phyloP scores from a whole-genome alignment of 352 stramenopile species.

The Globisporangium middletonii region DNA sequence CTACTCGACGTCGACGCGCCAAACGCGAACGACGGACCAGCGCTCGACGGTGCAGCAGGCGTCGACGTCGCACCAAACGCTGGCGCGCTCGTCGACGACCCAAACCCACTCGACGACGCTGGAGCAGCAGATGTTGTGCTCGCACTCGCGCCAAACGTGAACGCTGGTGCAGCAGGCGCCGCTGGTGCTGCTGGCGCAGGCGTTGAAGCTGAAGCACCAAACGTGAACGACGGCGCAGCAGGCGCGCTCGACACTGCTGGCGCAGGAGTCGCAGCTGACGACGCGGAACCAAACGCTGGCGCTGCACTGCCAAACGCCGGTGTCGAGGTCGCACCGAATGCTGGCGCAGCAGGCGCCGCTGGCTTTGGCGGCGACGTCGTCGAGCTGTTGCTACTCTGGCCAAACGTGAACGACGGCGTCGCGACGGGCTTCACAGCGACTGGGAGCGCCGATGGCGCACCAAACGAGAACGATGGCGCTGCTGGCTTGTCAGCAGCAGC shows the following conservation, averaged over 20 bases:
- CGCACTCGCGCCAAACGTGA: conserved; percentile 14
- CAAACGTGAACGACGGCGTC: conserved; percentile 13
- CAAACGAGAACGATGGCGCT: conserved; percentile 7
- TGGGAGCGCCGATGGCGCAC: not conserved
- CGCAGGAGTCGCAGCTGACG: conserved; percentile 8
- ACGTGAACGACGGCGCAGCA: conserved; percentile 16
- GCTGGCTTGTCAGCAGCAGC: not conserved
- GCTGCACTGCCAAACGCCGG: conserved; percentile 1
- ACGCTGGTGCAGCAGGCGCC: conserved; percentile 1
- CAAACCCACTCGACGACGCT: conserved; percentile 12
- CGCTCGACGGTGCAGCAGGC: not conserved
- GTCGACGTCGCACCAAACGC: conserved; percentile 12
- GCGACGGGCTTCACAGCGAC: conserved; percentile 15
- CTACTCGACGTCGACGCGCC: conserved; percentile 13
- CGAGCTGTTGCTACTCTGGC: not conserved
- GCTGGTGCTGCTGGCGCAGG: conserved; percentile 5
- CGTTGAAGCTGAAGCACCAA: conserved; percentile 11
- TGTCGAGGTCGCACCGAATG: conserved; percentile 4
- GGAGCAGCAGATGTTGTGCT: not conserved
- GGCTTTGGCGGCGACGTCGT: conserved; percentile 2
- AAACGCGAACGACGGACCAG: conserved; percentile 23
- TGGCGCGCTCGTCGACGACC: conserved; percentile 12
- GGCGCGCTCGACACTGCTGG: conserved; percentile 4
- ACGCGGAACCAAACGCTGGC: conserved; percentile 8
- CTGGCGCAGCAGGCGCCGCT: not conserved